Percentiles rank a stretch among this genome's conserved stretches.
Evolutionary conservation across 1,284 basidiomycete genomes (phyloP).

Genomic region (Tilletia indica): DNA sequence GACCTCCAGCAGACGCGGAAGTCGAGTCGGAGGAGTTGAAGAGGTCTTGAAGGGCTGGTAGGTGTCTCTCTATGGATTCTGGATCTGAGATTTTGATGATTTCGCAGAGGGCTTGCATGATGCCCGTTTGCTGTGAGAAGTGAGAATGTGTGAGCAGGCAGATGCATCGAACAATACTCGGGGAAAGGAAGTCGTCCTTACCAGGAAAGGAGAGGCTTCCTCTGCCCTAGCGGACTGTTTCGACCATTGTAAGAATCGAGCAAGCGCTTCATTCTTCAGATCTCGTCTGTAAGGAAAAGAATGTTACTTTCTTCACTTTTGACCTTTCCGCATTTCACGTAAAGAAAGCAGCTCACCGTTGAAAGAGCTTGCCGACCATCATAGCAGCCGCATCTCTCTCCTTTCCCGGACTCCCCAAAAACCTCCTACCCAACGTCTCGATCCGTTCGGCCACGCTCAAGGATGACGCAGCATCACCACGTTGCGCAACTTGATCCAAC

Average conservation of each 20-base stretch:
- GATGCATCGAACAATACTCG: background rate
- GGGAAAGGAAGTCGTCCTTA: background rate
- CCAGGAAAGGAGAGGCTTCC: background rate
- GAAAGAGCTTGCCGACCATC: slow-evolving; percentile 73
- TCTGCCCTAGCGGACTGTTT: slow-evolving; percentile 56
- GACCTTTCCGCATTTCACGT: no score
- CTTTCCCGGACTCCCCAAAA: slow-evolving; percentile 70
- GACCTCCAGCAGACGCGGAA: background rate
- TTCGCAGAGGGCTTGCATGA: slow-evolving; percentile 72
- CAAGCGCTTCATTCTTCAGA: slow-evolving; percentile 4
- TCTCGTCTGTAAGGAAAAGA: slow-evolving; percentile 11
- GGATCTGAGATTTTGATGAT: slow-evolving; percentile 65
- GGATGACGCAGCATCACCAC: no score
- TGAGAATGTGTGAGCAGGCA: slow-evolving; percentile 22
- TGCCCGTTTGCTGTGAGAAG: slow-evolving; percentile 68
- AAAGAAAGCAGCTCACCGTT: slow-evolving; percentile 62
- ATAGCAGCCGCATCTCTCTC: slow-evolving; percentile 74
- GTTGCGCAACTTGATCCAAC: slow-evolving; percentile 66
- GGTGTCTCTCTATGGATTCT: slow-evolving; percentile 26
- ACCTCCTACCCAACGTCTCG: slow-evolving; percentile 65
- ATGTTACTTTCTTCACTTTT: no score
- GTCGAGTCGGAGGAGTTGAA: slow-evolving; percentile 38
- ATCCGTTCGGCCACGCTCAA: slow-evolving; percentile 59
- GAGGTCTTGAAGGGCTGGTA: slow-evolving; percentile 31
- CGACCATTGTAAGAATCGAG: slow-evolving; percentile 20